These are phyloP conservation scores for Verticillium longisporum DNA, from an alignment of 2,329 filamentous ascomycete species.

Conservation along the genomic window DNA sequence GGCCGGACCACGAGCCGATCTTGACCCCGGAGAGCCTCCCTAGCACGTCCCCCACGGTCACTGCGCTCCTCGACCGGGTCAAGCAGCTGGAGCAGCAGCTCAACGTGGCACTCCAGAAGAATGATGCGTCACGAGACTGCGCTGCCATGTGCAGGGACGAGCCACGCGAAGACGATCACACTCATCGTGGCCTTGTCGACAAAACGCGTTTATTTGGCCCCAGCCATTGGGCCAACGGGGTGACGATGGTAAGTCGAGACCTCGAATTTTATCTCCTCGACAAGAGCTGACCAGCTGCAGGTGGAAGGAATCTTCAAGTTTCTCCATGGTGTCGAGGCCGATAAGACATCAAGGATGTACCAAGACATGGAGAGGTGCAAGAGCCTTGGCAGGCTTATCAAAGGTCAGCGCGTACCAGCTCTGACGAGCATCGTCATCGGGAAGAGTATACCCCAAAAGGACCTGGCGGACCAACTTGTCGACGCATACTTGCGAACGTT, in stretches of 20 bases:
- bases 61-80: slow-evolving; percentile 27
- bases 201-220: slow-evolving; percentile 39
- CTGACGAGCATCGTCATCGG: slow-evolving; percentile 30
- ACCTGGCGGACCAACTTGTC: slow-evolving; percentile 42
- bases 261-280: background rate
- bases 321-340: slow-evolving; percentile 13
- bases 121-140: background rate
- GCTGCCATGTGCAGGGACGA: slow-evolving; percentile 1
- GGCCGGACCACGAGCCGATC: background rate
- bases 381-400: slow-evolving; percentile 30
- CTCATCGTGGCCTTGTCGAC: slow-evolving; percentile 23
- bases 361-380: slow-evolving; percentile 31
- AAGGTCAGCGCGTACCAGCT: slow-evolving; percentile 27
- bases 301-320: slow-evolving; percentile 16
- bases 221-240: slow-evolving; percentile 42
- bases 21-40: slow-evolving; percentile 13
- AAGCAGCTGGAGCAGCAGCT: slow-evolving; percentile 37
- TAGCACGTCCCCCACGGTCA: slow-evolving; percentile 16
- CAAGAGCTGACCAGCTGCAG: slow-evolving; percentile 4
- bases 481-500: slow-evolving; percentile 47
- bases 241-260: background rate
- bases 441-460: slow-evolving; percentile 26
- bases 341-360: slow-evolving; percentile 22
- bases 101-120: background rate
- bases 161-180: slow-evolving; percentile 1